Evolutionary conservation across 768 basidiomycete genomes (phyloP), one percentile per base, ranked within the genome.

Genomic region (Collybia nuda): DNA sequence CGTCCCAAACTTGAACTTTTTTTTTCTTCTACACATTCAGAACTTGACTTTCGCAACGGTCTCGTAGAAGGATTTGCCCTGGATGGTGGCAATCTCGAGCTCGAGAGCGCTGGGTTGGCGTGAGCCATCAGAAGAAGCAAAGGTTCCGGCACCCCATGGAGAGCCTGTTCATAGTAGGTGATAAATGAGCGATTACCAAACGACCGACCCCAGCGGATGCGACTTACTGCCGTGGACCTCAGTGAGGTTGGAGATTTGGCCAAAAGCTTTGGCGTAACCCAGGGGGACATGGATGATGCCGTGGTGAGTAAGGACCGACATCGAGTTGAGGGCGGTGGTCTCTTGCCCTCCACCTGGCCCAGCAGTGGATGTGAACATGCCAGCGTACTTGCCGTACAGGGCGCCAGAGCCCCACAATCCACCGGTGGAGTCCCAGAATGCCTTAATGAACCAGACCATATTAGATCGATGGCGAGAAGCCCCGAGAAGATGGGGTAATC

Each of bases 311-410:
- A 92, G 60, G 38, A 85, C 81, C 46, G 79, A 79, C 62, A 90
- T 60, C 29, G 71, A 60, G 46, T 60, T 74, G 29, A 84, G 55
- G 40, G 70, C 74, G 3, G 86, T 88, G 3, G 73, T 52, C 59
- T 86, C 87, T 57, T 93, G 91, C n/a, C 92, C 92, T 51, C 91
- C 90, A 48, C 90, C 90, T 9, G 75, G 81, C n/a, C 76, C 71
- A 1, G 77, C 86, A 0, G 87, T 85, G 19, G 85, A 86, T 42
- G 90, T 81, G 71, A 93, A 93, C 37, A 83, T 69, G 12, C 84
- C 77, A 2, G 79, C 91, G 56, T 81, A 85, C 66, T 94, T 95
- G 57, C 91, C 92, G 15, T 75, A 67, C 44, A 94, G 72, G 1
- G 67, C 72, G 18, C 90, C 84, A 0, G 50, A 19, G 0, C 51